phyloP scores from a whole-genome alignment of 192 early-diverging fungal genomes.

The Gaertneriomyces sp. region DNA sequence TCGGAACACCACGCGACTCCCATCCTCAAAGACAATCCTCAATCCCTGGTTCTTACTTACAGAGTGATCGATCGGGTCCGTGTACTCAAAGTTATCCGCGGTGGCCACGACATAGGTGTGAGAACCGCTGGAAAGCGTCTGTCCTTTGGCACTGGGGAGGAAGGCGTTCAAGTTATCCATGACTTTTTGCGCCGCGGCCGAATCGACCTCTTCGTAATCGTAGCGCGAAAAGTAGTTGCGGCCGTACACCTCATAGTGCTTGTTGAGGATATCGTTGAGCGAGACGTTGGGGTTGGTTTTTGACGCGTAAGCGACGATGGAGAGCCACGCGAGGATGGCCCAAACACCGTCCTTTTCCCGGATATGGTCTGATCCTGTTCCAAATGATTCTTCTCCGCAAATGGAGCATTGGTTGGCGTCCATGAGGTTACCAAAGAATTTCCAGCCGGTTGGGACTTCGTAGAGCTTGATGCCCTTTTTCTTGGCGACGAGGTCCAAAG shows the following conservation, averaged over 20 bases:
- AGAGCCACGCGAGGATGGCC: conserved; percentile 95
- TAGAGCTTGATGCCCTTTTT: conserved; percentile 74
- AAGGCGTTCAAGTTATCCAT: conserved; percentile 67
- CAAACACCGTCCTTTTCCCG: conserved; percentile 99
- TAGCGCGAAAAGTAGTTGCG: conserved; percentile 93
- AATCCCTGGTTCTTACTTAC: conserved; percentile 84
- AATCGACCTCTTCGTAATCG: conserved; percentile 95
- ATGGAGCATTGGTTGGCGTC: conserved; percentile 89
- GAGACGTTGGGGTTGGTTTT: conserved; percentile 49
- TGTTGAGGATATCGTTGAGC: conserved; percentile 76
- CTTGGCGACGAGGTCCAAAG: conserved; percentile 84
- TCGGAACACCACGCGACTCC: conserved; percentile 87
- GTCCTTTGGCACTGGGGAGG: conserved; percentile 53
- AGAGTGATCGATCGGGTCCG: conserved; percentile 85
- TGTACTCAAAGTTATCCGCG: conserved; percentile 90
- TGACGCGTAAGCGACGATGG: conserved; percentile 78
- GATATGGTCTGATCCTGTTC: conserved; percentile 97
- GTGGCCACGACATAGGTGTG: conserved; percentile 60
- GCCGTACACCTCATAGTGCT: conserved; percentile 80
- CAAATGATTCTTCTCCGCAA: conserved; percentile 98
- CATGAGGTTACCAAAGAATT: conserved; percentile 99
- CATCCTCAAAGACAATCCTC: conserved; percentile 86
- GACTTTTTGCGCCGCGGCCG: conserved; percentile 72
- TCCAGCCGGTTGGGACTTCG: conserved; percentile 87
- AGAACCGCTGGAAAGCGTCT: conserved; percentile 43